phyloP scores from a whole-genome alignment of 306 rosid genomes.

The Dicorynia guianensis region DNA sequence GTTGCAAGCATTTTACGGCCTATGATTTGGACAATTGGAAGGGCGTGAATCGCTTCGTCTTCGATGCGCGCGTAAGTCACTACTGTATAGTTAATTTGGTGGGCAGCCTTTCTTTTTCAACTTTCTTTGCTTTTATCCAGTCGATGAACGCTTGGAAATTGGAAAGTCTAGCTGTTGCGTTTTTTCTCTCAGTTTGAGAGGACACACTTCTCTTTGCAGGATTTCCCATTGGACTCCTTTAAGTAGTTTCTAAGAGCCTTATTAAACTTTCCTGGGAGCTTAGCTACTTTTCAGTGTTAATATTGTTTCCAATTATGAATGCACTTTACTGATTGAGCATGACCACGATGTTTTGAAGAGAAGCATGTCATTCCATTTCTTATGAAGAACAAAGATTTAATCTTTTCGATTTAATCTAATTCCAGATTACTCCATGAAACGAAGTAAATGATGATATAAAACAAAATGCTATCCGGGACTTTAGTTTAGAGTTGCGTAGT shows the following conservation, averaged over 20 bases:
- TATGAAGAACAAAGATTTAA: not conserved
- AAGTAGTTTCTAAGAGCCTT: not conserved
- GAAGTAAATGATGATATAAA: not conserved
- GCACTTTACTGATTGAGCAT: not conserved
- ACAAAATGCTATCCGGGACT: not conserved
- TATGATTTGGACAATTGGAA: constrained; percentile 94
- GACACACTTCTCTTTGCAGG: not conserved
- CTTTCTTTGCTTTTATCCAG: not conserved
- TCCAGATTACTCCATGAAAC: not conserved
- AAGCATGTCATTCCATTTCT: not conserved
- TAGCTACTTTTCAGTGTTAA: not conserved
- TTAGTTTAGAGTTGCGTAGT: not conserved
- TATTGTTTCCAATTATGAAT: not conserved
- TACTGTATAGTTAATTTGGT: not conserved
- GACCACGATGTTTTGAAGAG: too few relatives aligned
- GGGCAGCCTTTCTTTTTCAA: not conserved
- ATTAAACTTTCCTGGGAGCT: not conserved
- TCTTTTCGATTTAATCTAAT: not conserved
- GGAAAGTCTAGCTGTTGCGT: not conserved
- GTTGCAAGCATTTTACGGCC: constrained; percentile 96
- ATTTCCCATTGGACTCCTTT: not conserved
- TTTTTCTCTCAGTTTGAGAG: not conserved
- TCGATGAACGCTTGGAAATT: not conserved
- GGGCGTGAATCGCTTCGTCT: constrained; percentile 66
- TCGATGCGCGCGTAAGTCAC: constrained; percentile 74